Evolutionary conservation across 1,284 basidiomycete genomes (phyloP).

Genomic region (Cronartium quercuum): DNA sequence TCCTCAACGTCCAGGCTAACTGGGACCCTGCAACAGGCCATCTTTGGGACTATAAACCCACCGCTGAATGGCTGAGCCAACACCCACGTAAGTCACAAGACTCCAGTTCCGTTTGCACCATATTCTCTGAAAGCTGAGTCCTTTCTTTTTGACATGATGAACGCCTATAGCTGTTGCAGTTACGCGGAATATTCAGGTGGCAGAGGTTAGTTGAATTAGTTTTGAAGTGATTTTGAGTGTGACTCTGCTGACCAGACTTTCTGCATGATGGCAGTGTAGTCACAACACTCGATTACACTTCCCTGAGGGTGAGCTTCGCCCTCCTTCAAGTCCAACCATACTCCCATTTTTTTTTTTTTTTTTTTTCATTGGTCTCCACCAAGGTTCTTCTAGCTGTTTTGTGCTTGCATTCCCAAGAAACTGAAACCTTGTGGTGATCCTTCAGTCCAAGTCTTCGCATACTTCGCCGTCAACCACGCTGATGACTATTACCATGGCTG

Average conservation of each 20-base stretch:
- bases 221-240: neutral
- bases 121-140: no score
- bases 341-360: neutral
- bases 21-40: constrained; percentile 33
- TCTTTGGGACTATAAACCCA: constrained; percentile 17
- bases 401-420: no score
- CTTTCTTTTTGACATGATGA: no score
- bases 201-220: neutral
- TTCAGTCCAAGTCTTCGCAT: constrained; percentile 23
- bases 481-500: constrained; percentile 29
- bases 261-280: neutral
- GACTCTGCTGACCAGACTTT: no score
- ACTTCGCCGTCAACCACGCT: constrained; percentile 17
- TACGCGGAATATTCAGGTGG: constrained; percentile 14
- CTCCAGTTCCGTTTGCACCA: no score
- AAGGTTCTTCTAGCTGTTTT: no score
- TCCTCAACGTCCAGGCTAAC: no score
- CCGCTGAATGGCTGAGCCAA: constrained; percentile 3
- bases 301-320: constrained; percentile 12
- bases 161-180: no score
- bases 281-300: constrained; percentile 24
- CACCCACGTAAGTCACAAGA: constrained; percentile 11
- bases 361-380: no score
- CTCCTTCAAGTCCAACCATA: neutral
- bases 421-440: no score